Conservation (phyloP, 2,329 filamentous ascomycete genomes). For the Trichothecium roseum region DNA sequence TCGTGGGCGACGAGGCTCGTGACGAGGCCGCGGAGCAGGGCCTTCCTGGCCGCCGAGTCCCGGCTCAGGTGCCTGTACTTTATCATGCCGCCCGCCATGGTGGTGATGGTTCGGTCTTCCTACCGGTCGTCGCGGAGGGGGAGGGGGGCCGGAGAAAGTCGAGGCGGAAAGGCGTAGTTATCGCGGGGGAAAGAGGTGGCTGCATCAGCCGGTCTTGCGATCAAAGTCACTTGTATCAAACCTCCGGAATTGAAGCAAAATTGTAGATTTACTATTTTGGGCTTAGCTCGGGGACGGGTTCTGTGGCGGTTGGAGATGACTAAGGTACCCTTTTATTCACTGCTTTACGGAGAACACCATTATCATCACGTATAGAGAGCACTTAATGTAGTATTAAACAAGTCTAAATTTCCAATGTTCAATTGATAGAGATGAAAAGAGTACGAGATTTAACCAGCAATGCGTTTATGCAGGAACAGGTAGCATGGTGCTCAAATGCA, state of each 20-base stretch:
- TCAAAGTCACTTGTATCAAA: not conserved
- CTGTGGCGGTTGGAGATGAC: not conserved
- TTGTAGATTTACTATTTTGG: too few species aligned
- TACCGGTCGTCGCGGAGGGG: not conserved
- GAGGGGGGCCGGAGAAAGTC: not conserved
- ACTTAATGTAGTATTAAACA: too few species aligned
- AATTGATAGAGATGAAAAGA: too few species aligned
- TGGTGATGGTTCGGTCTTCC: too few species aligned
- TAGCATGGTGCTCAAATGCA: too few species aligned
- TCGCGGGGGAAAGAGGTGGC: not conserved
- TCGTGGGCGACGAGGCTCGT: constrained; percentile 91
- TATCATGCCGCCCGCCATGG: constrained; percentile 75
- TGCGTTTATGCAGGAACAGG: too few species aligned
- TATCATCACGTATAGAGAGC: too few species aligned
- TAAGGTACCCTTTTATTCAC: not conserved
- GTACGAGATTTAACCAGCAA: too few species aligned
- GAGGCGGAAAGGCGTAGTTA: not conserved
- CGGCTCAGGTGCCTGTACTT: constrained; percentile 87
- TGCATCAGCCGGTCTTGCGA: not conserved
- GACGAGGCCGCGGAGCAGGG: constrained; percentile 89
- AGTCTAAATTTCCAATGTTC: too few species aligned
- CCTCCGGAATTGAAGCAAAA: not conserved
- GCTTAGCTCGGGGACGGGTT: not conserved
- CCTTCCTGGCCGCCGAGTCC: constrained; percentile 76
- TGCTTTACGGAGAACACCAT: too few species aligned